Conservation (phyloP, 306 rosid genomes). For the Neltuma alba region DNA sequence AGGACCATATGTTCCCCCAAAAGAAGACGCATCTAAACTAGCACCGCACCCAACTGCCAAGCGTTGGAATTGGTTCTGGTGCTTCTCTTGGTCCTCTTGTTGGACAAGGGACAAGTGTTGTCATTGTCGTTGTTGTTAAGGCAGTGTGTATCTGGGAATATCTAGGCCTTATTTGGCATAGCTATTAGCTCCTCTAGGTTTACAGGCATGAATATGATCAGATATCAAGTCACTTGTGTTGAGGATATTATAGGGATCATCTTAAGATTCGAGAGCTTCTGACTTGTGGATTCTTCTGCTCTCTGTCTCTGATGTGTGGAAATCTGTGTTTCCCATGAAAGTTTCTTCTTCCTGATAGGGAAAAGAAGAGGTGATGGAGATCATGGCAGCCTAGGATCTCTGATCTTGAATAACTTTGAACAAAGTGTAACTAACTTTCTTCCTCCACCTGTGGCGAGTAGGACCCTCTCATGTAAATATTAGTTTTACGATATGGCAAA, state of each 20-base stretch:
- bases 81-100: constrained; percentile 42
- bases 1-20: constrained; percentile 2
- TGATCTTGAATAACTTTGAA: background rate
- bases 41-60: background rate
- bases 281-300: background rate
- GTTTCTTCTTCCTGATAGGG: background rate
- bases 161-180: constrained; percentile 27
- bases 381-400: background rate
- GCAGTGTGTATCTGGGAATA: constrained; percentile 33
- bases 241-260: background rate
- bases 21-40: constrained; percentile 7
- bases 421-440: too few relatives aligned
- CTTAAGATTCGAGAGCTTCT: background rate
- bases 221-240: constrained; percentile 24
- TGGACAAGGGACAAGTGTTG: constrained; percentile 34
- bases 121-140: constrained; percentile 31
- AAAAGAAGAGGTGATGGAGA: background rate
- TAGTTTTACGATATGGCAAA: background rate
- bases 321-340: background rate
- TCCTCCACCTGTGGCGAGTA: background rate
- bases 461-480: background rate
- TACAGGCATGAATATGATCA: constrained; percentile 38
- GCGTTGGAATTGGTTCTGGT: constrained; percentile 30
- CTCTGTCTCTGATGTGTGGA: background rate
- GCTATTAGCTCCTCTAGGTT: constrained; percentile 29